Percentiles rank a stretch among this genome's conserved stretches.
These are phyloP conservation scores for Cyclotella kingstonii DNA, from an alignment of 108 stramenopile species.

Conservation along the genomic window DNA sequence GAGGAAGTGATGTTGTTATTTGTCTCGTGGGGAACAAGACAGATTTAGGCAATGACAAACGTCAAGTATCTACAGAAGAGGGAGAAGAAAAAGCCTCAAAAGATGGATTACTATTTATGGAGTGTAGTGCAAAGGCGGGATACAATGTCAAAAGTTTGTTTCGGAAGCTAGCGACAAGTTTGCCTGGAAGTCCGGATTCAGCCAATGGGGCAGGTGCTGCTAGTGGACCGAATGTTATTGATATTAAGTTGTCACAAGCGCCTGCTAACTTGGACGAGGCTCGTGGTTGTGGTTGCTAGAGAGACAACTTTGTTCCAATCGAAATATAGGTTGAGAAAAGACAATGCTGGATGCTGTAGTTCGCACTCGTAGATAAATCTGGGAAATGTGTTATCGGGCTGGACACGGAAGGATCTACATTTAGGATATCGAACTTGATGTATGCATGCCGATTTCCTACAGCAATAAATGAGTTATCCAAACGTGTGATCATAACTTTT, in stretches of 20 bases:
- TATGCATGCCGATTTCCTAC: too few relatives aligned
- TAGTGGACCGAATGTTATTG: conserved; percentile 81
- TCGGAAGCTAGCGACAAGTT: conserved; percentile 93
- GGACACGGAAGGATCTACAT: too few relatives aligned
- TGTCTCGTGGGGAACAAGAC: conserved; percentile 99
- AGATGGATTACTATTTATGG: conserved; percentile 96
- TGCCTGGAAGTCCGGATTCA: conserved; percentile 89
- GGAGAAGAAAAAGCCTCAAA: conserved; percentile 94
- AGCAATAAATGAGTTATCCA: too few relatives aligned
- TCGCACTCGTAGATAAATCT: too few relatives aligned
- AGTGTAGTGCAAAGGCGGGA: conserved; percentile 97
- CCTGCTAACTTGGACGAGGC: conserved; percentile 91
- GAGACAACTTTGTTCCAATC: too few relatives aligned
- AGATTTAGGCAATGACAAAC: conserved; percentile 94
- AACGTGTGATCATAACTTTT: too few relatives aligned
- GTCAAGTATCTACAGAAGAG: conserved; percentile 95
- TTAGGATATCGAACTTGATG: too few relatives aligned
- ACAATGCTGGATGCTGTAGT: too few relatives aligned
- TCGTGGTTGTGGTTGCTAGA: conserved; percentile 77
- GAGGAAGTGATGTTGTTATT: conserved; percentile 98
- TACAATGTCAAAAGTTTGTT: conserved; percentile 98
- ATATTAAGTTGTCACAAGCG: conserved; percentile 91
- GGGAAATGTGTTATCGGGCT: too few relatives aligned
- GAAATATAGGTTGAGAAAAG: too few relatives aligned
- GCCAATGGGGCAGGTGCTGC: conserved; percentile 45